These are phyloP conservation scores for Jasminum sambac DNA, from an alignment of 257 asterid species.

Conservation along the genomic window DNA sequence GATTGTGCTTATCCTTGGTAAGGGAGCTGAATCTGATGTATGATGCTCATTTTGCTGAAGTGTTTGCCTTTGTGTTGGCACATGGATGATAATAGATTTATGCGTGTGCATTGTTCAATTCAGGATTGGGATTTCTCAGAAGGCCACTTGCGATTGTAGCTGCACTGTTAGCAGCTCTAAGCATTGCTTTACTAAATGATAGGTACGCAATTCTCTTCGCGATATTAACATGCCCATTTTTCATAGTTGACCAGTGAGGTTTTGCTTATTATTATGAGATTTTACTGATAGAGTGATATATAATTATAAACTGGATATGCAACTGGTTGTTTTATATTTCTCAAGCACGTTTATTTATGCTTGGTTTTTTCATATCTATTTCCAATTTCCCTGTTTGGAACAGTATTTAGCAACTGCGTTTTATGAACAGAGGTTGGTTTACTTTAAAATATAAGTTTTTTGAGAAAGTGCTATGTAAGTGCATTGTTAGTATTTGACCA, in stretches of 20 bases:
- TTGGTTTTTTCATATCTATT: background rate
- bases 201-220: slow-evolving; percentile 46
- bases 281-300: background rate
- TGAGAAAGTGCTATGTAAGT: background rate
- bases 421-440: background rate
- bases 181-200: slow-evolving; percentile 87
- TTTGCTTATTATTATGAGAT: background rate
- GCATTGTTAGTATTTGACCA: background rate
- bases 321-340: background rate
- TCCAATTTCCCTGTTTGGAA: background rate
- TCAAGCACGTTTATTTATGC: background rate
- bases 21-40: slow-evolving; percentile 24
- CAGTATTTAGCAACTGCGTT: background rate
- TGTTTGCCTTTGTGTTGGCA: slow-evolving; percentile 6
- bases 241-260: slow-evolving; percentile 7
- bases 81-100: slow-evolving; percentile 12
- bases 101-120: slow-evolving; percentile 27
- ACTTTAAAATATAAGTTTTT: background rate
- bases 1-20: slow-evolving; percentile 82
- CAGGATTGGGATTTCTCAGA: slow-evolving; percentile 80
- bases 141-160: slow-evolving; percentile 91
- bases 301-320: background rate
- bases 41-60: slow-evolving; percentile 6
- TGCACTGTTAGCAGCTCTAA: slow-evolving; percentile 77
- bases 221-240: background rate